A percentile compares a stretch with the other conserved stretches of the same genome.
Conservation (phyloP, 2,329 filamentous ascomycete species). For the Dothideomycetidae sp. region DNA sequence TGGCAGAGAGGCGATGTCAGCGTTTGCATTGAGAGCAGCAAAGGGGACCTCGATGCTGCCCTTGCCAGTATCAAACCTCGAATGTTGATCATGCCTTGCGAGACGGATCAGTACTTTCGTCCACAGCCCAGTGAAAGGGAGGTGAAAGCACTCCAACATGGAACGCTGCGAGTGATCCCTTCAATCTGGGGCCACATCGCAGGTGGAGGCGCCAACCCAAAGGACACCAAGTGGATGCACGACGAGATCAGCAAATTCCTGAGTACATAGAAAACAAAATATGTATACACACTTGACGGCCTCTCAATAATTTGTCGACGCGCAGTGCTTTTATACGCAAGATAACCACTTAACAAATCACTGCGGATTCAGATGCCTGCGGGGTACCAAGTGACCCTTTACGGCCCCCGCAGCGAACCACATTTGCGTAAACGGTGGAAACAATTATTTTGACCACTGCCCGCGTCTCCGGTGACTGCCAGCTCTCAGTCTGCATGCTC, state of each 20-base stretch:
- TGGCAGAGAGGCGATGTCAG: slow-evolving; percentile 30
- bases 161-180: slow-evolving; percentile 21
- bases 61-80: slow-evolving; percentile 24
- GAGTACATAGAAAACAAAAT: no score
- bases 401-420: no score
- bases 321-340: no score
- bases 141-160: slow-evolving; percentile 22
- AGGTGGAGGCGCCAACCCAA: slow-evolving; percentile 24
- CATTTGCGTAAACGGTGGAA: no score
- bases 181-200: slow-evolving; percentile 30
- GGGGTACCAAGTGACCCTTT: no score
- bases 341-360: no score
- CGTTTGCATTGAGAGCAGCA: slow-evolving; percentile 18
- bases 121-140: slow-evolving; percentile 27
- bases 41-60: slow-evolving; percentile 22
- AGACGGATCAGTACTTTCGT: slow-evolving; percentile 29
- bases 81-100: slow-evolving; percentile 26
- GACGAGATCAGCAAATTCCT: not conserved
- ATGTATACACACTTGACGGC: no score
- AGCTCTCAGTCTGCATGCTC: no score
- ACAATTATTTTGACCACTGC: no score
- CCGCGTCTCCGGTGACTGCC: no score
- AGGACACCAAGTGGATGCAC: slow-evolving; percentile 15
- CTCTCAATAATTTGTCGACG: no score
- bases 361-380: no score